Conservation (phyloP, 140 eudicot genomes). For the Ambrosia hybrid region DNA sequence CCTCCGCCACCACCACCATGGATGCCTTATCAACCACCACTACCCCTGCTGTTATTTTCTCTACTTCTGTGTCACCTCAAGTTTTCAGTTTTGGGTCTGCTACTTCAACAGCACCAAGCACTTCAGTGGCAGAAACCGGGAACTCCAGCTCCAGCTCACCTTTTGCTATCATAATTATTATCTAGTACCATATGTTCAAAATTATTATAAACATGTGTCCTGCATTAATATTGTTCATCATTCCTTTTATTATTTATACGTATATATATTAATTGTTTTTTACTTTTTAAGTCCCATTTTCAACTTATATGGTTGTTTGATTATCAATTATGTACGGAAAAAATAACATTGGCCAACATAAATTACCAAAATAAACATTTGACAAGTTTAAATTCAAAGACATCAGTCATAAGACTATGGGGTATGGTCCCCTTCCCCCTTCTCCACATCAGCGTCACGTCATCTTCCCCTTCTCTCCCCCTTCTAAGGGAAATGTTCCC, state of each 20-base stretch:
- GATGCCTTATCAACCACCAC: conserved; percentile 11
- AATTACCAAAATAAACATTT: too few relatives aligned
- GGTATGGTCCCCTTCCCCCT: too few relatives aligned
- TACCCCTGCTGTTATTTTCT: conserved; percentile 15
- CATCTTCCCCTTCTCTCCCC: too few relatives aligned
- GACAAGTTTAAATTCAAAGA: too few relatives aligned
- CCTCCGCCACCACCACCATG: conserved; percentile 20
- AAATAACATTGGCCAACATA: too few relatives aligned
- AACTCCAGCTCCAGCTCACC: conserved; percentile 27
- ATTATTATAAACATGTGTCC: not conserved
- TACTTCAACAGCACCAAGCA: conserved; percentile 14
- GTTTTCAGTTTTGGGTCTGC: conserved; percentile 42
- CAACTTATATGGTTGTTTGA: not conserved
- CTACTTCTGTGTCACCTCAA: conserved; percentile 40
- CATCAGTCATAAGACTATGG: too few relatives aligned
- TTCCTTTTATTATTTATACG: not conserved
- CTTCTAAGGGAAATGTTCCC: too few relatives aligned
- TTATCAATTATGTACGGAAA: not conserved
- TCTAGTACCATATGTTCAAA: not conserved
- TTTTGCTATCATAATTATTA: conserved; percentile 18
- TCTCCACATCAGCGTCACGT: too few relatives aligned
- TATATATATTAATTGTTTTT: not conserved
- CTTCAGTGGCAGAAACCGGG: conserved; percentile 29
- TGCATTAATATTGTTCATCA: not conserved
- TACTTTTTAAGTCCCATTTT: not conserved